Conservation (phyloP, 2,329 filamentous ascomycete species). For the Paracoccidioides lutzii region DNA sequence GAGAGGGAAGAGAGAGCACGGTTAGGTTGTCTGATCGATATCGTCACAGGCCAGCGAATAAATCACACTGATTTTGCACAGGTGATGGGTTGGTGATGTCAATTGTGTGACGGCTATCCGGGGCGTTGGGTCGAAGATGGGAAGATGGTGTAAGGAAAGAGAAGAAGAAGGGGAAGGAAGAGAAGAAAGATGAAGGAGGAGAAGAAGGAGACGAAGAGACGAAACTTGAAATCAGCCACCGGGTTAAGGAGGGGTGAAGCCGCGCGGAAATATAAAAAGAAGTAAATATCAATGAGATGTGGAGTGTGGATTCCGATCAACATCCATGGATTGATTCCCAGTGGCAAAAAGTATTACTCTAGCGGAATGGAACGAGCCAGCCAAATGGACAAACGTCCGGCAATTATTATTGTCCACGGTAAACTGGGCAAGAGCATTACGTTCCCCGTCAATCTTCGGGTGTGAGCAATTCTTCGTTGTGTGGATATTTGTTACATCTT, state of each 20-base stretch:
- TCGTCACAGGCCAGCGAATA: background rate
- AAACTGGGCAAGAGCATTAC: no score
- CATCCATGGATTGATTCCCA: background rate
- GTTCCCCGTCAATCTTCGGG: no score
- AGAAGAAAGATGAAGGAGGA: background rate
- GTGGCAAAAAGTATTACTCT: slow-evolving; percentile 2
- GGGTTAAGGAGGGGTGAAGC: background rate
- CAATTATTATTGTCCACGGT: no score
- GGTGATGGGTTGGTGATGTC: background rate
- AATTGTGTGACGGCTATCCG: background rate
- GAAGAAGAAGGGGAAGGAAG: background rate
- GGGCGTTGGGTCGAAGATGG: background rate
- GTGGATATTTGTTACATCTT: no score
- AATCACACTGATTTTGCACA: background rate
- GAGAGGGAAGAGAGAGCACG: background rate
- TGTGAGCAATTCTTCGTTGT: no score
- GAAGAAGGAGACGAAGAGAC: background rate
- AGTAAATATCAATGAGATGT: background rate
- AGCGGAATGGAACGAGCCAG: no score
- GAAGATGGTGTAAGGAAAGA: background rate
- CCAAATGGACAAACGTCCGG: no score
- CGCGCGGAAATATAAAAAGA: background rate
- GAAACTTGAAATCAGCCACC: background rate
- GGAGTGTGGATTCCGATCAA: slow-evolving; percentile 1
- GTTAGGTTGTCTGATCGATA: background rate